Percentiles rank a stretch among this genome's conserved stretches.
Conservation (phyloP, 78 protist species). For the Dictyostelium firmibasis region DNA sequence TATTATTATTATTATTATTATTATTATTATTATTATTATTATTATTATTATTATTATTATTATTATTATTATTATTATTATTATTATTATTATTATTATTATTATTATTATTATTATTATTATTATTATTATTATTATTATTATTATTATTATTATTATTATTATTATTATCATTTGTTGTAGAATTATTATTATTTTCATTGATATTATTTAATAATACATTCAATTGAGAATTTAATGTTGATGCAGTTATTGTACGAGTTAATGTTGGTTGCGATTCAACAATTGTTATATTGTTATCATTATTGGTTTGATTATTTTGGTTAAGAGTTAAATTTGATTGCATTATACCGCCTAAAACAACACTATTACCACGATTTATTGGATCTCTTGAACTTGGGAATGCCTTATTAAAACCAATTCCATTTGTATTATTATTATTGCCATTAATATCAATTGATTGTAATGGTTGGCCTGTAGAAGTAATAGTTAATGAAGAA, state of each 20-base stretch:
- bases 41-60: background rate
- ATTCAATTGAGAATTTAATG: background rate
- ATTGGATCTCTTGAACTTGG: conserved; percentile 13
- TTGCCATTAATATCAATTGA: background rate
- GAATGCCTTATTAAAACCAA: conserved; percentile 7
- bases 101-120: too few species aligned
- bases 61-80: too few species aligned
- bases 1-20: too few species aligned
- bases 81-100: too few species aligned
- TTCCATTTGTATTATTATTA: background rate
- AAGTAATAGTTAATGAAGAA: background rate
- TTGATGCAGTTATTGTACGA: background rate
- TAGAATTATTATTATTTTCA: background rate
- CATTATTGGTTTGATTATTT: background rate
- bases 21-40: background rate
- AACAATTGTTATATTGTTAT: background rate
- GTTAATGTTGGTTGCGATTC: background rate
- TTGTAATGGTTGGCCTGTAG: background rate
- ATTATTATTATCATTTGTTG: too few species aligned
- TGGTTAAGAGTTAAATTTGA: background rate
- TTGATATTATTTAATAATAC: background rate
- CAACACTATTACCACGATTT: background rate
- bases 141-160: too few species aligned
- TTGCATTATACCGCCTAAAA: background rate
- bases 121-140: too few species aligned